Evolutionary conservation across 805 yeast genomes (phyloP).

Genomic region (Hanseniaspora lindneri): DNA sequence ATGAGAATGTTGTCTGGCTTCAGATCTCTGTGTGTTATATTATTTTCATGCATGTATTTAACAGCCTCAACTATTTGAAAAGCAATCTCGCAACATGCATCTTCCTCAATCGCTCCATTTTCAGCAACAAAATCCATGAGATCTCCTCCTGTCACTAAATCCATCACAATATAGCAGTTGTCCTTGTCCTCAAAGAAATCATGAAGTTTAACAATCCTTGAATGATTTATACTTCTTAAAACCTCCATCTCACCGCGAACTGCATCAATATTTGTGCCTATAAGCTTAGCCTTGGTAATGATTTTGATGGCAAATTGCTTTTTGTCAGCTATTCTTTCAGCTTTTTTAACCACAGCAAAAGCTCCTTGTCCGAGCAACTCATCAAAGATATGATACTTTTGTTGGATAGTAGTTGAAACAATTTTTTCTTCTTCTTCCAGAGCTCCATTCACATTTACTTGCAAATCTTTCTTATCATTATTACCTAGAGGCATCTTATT

Average conservation of each 20-base stretch:
- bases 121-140: slow-evolving; percentile 94
- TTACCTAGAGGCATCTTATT: not conserved
- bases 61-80: slow-evolving; percentile 76
- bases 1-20: slow-evolving; percentile 93
- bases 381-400: not conserved
- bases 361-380: slow-evolving; percentile 83
- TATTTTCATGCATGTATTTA: slow-evolving; percentile 73
- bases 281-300: slow-evolving; percentile 61
- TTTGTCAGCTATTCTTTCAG: slow-evolving; percentile 73
- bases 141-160: slow-evolving; percentile 92
- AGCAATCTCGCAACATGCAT: slow-evolving; percentile 74
- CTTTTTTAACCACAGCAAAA: slow-evolving; percentile 85
- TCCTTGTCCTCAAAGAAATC: slow-evolving; percentile 78
- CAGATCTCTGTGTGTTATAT: slow-evolving; percentile 90
- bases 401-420: not conserved
- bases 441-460: not conserved
- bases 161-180: slow-evolving; percentile 83
- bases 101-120: slow-evolving; percentile 84
- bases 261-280: slow-evolving; percentile 36
- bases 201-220: slow-evolving; percentile 69
- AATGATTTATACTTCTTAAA: slow-evolving; percentile 64
- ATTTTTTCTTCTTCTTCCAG: not conserved
- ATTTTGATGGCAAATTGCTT: slow-evolving; percentile 77
- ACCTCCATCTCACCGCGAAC: slow-evolving; percentile 80
- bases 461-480: not conserved